phyloP scores from a whole-genome alignment of 257 asterid genomes.

The Nicotiana noctiflora region DNA sequence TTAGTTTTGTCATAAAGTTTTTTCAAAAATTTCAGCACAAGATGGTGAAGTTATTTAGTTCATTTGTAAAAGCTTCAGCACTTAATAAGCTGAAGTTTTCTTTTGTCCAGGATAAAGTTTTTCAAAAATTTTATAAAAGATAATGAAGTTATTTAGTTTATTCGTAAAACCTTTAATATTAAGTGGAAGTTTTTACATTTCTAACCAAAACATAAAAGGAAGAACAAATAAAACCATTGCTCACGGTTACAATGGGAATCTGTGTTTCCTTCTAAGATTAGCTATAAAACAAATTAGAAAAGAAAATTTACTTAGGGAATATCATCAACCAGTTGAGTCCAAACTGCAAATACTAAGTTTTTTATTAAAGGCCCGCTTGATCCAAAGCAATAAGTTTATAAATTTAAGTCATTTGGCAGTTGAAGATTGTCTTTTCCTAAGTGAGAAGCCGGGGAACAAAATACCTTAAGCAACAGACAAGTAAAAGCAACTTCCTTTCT shows the following conservation, averaged over 20 bases:
- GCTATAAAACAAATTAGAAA: neutral
- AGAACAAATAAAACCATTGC: too few relatives aligned
- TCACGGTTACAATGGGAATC: neutral
- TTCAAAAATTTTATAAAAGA: too few relatives aligned
- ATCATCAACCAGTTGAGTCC: neutral
- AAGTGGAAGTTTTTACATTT: neutral
- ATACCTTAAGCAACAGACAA: conserved; percentile 2
- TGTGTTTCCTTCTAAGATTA: neutral
- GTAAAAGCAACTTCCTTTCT: neutral
- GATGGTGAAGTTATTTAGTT: too few relatives aligned
- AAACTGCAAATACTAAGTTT: neutral
- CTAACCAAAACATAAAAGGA: neutral
- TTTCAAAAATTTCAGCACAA: too few relatives aligned
- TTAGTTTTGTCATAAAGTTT: too few relatives aligned
- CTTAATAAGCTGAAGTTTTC: too few relatives aligned
- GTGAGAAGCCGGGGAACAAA: conserved; percentile 3
- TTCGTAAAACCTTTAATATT: too few relatives aligned
- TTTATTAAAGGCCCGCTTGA: neutral
- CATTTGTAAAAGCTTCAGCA: too few relatives aligned
- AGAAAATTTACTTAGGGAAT: neutral
- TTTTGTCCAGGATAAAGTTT: too few relatives aligned
- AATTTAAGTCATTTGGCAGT: neutral
- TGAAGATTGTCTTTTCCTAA: neutral
- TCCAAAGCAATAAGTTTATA: neutral
- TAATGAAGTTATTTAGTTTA: too few relatives aligned